Conservation (phyloP, 176 grass and related monocot species). For the Raddia guianensis region DNA sequence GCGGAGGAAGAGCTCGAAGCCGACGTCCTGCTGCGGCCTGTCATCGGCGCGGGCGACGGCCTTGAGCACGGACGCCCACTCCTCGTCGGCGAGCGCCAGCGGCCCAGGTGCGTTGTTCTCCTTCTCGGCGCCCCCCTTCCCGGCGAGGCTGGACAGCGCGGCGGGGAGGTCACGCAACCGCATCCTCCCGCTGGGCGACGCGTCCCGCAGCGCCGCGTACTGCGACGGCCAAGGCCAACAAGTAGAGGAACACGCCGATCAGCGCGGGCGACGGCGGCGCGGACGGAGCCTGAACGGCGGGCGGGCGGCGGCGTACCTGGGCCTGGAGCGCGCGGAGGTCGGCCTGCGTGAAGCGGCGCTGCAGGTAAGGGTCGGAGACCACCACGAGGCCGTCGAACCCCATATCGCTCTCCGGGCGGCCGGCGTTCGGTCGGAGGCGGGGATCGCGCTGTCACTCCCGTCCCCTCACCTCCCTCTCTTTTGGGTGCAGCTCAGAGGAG, state of each 20-base stretch:
- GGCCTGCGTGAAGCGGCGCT: conserved; percentile 82
- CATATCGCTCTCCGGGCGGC: conserved; percentile 31
- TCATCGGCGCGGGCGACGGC: conserved; percentile 51
- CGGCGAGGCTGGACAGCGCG: conserved; percentile 45
- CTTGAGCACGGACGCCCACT: conserved; percentile 58
- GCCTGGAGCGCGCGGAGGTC: conserved; percentile 73
- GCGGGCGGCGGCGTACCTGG: conserved; percentile 35
- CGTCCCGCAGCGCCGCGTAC: conserved; percentile 57
- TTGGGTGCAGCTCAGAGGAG: conserved; percentile 38
- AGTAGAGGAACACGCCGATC: background rate
- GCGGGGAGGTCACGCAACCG: conserved; percentile 65
- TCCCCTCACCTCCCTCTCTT: background rate
- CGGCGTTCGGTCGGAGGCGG: conserved; percentile 24
- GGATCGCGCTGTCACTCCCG: conserved; percentile 3
- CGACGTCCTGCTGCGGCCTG: conserved; percentile 46
- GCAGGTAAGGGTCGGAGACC: conserved; percentile 77
- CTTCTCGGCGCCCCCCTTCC: conserved; percentile 41
- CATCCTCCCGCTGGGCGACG: conserved; percentile 48
- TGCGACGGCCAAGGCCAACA: background rate
- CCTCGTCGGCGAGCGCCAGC: conserved; percentile 51
- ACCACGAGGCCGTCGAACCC: conserved; percentile 53
- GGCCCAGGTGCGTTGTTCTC: conserved; percentile 43
- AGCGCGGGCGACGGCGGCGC: background rate
- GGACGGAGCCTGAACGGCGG: background rate
- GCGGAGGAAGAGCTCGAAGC: conserved; percentile 86